Evolutionary conservation across 1,139 yeast genomes (phyloP).

Genomic region (Magnusiomyces suaveolens): DNA sequence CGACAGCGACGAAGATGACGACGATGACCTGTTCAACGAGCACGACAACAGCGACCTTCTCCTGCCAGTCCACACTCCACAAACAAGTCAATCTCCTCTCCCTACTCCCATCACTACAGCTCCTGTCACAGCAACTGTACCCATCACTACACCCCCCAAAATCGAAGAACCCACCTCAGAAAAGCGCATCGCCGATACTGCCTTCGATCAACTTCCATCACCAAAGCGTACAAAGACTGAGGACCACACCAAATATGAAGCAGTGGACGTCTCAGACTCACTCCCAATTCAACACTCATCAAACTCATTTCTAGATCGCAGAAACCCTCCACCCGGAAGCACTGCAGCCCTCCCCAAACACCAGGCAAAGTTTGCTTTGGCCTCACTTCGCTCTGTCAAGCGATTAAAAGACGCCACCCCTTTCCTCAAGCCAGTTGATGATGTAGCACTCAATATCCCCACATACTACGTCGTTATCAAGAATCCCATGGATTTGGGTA

Average conservation of each 20-base stretch:
- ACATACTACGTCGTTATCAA: conserved; percentile 74
- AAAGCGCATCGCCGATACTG: background rate
- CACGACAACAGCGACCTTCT: background rate
- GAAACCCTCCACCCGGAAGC: conserved; percentile 23
- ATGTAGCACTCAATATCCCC: conserved; percentile 79
- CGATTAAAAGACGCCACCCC: conserved; percentile 90
- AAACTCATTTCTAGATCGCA: conserved; percentile 4
- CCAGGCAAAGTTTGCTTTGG: conserved; percentile 53
- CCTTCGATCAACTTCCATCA: background rate
- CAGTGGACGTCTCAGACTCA: background rate
- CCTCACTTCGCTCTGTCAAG: conserved; percentile 55
- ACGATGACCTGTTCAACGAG: conserved; percentile 5
- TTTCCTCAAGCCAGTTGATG: conserved; percentile 82
- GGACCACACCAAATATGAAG: background rate
- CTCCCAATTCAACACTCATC: background rate
- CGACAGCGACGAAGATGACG: conserved; percentile 4
- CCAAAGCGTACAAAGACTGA: background rate
- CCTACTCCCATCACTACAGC: background rate
- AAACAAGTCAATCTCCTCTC: background rate
- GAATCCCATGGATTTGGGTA: conserved; percentile 88
- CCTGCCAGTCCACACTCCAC: background rate
- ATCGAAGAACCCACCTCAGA: background rate
- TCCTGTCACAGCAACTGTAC: background rate
- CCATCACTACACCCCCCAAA: background rate
- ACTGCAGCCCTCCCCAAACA: conserved; percentile 69